Evolutionary conservation across 148 eudicot genomes (phyloP).

Genomic region (Euryodendron excelsum): DNA sequence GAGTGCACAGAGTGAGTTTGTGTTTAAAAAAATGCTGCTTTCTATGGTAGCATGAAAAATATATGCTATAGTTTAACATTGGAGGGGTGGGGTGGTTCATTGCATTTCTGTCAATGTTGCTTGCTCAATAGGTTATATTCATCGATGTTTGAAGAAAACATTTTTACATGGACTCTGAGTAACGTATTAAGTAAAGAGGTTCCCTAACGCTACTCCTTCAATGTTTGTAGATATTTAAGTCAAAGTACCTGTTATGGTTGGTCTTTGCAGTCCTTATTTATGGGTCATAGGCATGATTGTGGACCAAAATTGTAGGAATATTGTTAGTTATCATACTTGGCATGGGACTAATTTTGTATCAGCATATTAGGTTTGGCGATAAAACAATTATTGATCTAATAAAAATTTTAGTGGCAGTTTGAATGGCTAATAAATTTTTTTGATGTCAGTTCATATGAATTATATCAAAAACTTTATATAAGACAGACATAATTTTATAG

Average conservation of each 20-base stretch:
- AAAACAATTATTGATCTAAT: neutral
- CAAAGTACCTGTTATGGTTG: neutral
- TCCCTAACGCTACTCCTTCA: too few species aligned
- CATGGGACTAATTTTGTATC: neutral
- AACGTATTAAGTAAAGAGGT: neutral
- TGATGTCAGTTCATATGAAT: neutral
- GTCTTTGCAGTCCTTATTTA: neutral
- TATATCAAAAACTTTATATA: neutral
- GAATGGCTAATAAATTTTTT: neutral
- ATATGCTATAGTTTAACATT: neutral
- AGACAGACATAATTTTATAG: neutral
- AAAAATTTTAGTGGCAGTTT: neutral
- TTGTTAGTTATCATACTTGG: neutral
- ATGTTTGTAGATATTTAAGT: neutral
- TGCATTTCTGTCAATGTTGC: neutral
- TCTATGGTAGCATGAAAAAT: neutral
- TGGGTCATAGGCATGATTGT: neutral
- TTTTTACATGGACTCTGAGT: neutral
- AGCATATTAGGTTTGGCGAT: neutral
- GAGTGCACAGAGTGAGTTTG: conserved; percentile 95
- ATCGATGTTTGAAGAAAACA: neutral
- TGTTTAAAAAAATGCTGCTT: conserved; percentile 15
- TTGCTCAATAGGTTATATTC: neutral
- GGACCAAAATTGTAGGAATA: neutral
- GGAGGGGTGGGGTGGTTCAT: neutral